Base-by-base conservation (phyloP, 164 flowering plant genomes). In the Cinnamomum chago region DNA sequence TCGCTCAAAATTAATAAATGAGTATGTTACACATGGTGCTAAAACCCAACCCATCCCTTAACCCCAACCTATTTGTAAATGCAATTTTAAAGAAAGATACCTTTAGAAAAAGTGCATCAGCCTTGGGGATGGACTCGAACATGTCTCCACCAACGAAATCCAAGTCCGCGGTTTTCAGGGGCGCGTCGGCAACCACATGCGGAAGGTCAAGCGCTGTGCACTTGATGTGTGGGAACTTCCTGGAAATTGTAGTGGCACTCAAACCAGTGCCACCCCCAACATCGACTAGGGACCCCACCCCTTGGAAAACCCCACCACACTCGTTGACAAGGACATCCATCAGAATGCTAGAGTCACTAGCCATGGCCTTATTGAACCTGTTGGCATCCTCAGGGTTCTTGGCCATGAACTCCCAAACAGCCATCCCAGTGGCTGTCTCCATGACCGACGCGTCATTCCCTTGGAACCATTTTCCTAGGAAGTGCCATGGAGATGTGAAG, bases 201-300 rank as follows among this genome's bases (percentile, higher is more conserved):
- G 89, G 87, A 1, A 83, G 86, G 50, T 86, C 87, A 18, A 85
- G 60, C 25, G 74, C 82, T 14, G 72, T 73, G 79, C 84, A 82
- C 4, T 72, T 25, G 52, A 85, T 22, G 50, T 72, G 58, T 0
- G 85, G 86, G n/a, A 80, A 87, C 0, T 76, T 74, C 1, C 78
- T 73, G 2, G 82, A 82, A 13, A 85, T 71, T 15, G 76, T 79
- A 73, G 40, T 73, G 12, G 83, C 80, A 58, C 79, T 23, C 0
- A 72, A 73, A 47, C 90, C 90, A 0, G 79, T 79, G 35, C 89
- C 83, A 23, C 86, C 87, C n/a, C 84, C 89, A 0, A 82, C 81
- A 62, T 83, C 86, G 2, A 83, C 86, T 62, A 83, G 23, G 3
- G 84, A 75, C 33, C 50, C 65, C 73, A 83, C 55, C 14, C 87